Evolutionary conservation across 2,329 filamentous ascomycete species (phyloP).

Genomic region (Colletotrichum neosansevieriae): DNA sequence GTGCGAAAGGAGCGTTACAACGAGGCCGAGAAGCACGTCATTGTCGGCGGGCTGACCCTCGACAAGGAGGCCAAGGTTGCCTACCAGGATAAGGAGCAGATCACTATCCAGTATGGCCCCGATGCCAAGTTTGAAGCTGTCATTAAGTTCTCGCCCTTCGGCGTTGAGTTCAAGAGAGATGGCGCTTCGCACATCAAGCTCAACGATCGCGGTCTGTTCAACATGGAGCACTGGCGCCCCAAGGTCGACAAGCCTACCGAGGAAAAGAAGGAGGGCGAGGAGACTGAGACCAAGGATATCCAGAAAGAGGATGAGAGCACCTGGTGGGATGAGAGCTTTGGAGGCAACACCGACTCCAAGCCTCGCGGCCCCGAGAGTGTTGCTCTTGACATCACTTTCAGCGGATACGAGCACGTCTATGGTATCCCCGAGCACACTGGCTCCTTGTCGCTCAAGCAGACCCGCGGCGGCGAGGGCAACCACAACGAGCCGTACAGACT

Average conservation of each 20-base stretch:
- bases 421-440: slow-evolving; percentile 95
- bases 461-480: slow-evolving; percentile 86
- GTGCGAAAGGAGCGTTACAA: slow-evolving; percentile 94
- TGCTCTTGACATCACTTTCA: slow-evolving; percentile 90
- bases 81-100: slow-evolving; percentile 73
- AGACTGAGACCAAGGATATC: slow-evolving; percentile 55
- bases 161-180: slow-evolving; percentile 87
- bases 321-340: slow-evolving; percentile 98
- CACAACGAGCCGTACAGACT: slow-evolving; percentile 91
- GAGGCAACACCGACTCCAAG: slow-evolving; percentile 94
- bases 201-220: slow-evolving; percentile 90
- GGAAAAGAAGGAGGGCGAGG: slow-evolving; percentile 67
- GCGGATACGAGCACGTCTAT: slow-evolving; percentile 91
- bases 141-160: slow-evolving; percentile 85
- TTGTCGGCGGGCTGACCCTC: slow-evolving; percentile 83
- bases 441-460: slow-evolving; percentile 88
- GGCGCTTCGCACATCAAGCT: slow-evolving; percentile 85
- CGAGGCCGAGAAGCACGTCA: slow-evolving; percentile 85
- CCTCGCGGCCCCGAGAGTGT: slow-evolving; percentile 95
- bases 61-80: slow-evolving; percentile 79
- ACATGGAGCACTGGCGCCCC: slow-evolving; percentile 94
- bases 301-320: slow-evolving; percentile 81
- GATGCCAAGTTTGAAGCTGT: slow-evolving; percentile 82
- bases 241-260: slow-evolving; percentile 75
- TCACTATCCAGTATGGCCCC: slow-evolving; percentile 84